phyloP scores from a whole-genome alignment of 768 basidiomycete genomes.

The Gautieria morchelliformis region DNA sequence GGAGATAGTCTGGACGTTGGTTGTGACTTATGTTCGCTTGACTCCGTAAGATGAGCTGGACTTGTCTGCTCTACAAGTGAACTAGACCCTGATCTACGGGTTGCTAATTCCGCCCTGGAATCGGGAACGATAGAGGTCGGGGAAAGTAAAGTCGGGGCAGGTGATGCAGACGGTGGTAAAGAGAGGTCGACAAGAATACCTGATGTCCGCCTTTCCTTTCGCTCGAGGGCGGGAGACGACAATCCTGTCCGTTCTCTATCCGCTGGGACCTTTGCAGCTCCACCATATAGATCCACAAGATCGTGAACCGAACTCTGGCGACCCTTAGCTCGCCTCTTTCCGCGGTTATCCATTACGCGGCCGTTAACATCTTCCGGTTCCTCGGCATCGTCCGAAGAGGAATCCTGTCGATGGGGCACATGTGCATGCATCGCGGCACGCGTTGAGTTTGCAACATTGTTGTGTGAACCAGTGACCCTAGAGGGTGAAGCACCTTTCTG shows the following conservation, averaged over 20 bases:
- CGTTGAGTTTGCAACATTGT: neutral
- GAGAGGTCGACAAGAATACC: conserved; percentile 3
- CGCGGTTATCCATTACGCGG: conserved; percentile 13
- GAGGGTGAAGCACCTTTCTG: neutral
- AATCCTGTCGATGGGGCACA: conserved; percentile 15
- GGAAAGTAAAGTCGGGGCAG: conserved; percentile 1
- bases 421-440: neutral
- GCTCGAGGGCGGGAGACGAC: neutral
- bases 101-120: conserved; percentile 2
- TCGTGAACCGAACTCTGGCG: conserved; percentile 81
- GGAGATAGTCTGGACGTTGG: conserved; percentile 24
- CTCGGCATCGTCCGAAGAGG: conserved; percentile 44
- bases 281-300: conserved; percentile 71
- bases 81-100: neutral
- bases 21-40: neutral
- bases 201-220: neutral
- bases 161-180: neutral
- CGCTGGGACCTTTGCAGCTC: conserved; percentile 21
- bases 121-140: neutral
- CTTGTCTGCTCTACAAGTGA: conserved; percentile 10
- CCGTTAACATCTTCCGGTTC: conserved; percentile 39
- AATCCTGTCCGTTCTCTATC: neutral
- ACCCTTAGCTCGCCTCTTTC: conserved; percentile 34
- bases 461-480: neutral
- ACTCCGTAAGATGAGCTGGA: neutral